Evolutionary conservation across 108 stramenopile genomes (phyloP).

Genomic region (Cyclotella baltica): DNA sequence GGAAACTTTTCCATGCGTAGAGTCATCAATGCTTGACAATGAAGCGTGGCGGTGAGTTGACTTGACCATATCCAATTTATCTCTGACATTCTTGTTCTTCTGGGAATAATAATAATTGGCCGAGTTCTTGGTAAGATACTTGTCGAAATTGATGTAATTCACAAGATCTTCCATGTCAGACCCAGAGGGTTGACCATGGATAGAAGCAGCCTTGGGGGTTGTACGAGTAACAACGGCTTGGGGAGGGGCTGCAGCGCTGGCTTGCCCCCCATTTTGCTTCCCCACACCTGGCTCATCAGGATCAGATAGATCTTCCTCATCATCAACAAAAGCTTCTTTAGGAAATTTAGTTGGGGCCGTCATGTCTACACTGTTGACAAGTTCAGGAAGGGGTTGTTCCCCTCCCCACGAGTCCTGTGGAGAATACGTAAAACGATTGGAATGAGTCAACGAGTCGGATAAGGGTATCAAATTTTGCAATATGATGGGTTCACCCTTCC

Average conservation of each 20-base stretch:
- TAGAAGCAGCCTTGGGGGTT: not conserved
- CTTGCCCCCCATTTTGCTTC: not conserved
- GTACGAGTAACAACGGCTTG: not conserved
- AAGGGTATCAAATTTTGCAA: not conserved
- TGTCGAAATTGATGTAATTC: constrained; percentile 40
- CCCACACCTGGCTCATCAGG: not conserved
- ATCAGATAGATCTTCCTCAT: constrained; percentile 5
- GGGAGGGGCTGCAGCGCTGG: constrained; percentile 5
- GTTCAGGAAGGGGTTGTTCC: not conserved
- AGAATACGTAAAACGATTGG: not conserved
- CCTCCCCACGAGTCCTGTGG: constrained; percentile 11
- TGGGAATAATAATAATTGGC: constrained; percentile 38
- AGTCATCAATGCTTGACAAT: constrained; percentile 29
- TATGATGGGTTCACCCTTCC: not conserved
- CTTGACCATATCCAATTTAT: constrained; percentile 39
- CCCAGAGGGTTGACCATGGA: not conserved
- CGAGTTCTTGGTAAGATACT: constrained; percentile 23
- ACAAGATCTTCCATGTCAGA: constrained; percentile 24
- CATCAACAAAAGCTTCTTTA: not conserved
- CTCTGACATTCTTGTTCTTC: constrained; percentile 22
- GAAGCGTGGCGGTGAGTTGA: not conserved
- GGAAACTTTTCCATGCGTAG: constrained; percentile 14
- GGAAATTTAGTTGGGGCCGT: not conserved
- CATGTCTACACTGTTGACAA: not conserved
- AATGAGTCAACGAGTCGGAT: not conserved